Percentiles rank a stretch among this genome's conserved stretches.
These are phyloP conservation scores for Candida qinlingensis DNA, from an alignment of 805 yeast genomes.

Conservation along the genomic window DNA sequence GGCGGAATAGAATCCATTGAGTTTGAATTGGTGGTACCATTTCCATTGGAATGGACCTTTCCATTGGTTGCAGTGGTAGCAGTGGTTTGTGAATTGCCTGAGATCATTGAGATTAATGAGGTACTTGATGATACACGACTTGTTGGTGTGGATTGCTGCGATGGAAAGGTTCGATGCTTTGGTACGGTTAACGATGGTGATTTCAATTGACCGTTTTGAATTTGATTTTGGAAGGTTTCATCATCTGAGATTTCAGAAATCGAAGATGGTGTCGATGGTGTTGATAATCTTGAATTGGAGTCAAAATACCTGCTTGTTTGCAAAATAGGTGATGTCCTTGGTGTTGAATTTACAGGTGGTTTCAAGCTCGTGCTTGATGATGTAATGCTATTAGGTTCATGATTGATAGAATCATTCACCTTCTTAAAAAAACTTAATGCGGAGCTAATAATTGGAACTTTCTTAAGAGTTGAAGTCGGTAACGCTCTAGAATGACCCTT, in stretches of 20 bases:
- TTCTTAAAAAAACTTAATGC: constrained; percentile 24
- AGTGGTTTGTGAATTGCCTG: constrained; percentile 1
- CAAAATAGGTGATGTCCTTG: constrained; percentile 9
- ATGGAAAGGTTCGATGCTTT: neutral
- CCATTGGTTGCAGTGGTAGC: neutral
- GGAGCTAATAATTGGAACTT: constrained; percentile 19
- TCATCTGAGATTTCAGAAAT: constrained; percentile 21
- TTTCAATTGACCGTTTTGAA: neutral
- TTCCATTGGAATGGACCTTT: constrained; percentile 10
- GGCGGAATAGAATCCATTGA: constrained; percentile 26
- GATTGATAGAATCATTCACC: constrained; percentile 6
- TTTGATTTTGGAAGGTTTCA: constrained; percentile 4
- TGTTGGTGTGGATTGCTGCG: constrained; percentile 2
- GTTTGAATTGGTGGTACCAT: neutral
- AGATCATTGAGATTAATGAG: constrained; percentile 8
- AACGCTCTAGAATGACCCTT: constrained; percentile 10
- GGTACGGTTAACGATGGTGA: constrained; percentile 4
- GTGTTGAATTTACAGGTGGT: constrained; percentile 5
- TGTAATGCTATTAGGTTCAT: constrained; percentile 7
- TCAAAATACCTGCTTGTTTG: neutral
- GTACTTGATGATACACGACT: constrained; percentile 14
- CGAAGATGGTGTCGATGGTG: constrained; percentile 18
- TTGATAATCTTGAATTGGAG: constrained; percentile 5
- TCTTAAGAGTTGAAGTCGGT: constrained; percentile 16
- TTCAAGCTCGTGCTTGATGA: neutral